Evolutionary conservation across 768 basidiomycete genomes (phyloP).

Genomic region (Suillus spraguei): DNA sequence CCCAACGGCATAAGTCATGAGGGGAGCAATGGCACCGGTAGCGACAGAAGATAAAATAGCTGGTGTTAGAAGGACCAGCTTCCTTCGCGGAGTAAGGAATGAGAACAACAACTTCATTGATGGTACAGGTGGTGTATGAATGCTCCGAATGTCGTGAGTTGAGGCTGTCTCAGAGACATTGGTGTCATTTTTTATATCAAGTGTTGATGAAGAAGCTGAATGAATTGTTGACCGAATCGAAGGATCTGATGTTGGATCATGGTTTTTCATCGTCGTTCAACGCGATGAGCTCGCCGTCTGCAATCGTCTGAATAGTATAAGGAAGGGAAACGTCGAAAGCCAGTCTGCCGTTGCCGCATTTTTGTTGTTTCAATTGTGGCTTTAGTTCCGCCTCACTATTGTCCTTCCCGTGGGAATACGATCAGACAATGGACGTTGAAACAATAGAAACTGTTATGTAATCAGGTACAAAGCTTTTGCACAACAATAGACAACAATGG

Average conservation of each 20-base stretch:
- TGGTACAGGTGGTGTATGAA: constrained; percentile 42
- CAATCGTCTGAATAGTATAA: constrained; percentile 10
- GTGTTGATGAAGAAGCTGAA: constrained; percentile 21
- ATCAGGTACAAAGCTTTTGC: constrained; percentile 22
- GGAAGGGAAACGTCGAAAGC: constrained; percentile 20
- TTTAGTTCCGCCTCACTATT: constrained; percentile 24
- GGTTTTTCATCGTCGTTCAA: constrained; percentile 34
- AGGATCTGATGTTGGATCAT: constrained; percentile 25
- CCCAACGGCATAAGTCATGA: constrained; percentile 85
- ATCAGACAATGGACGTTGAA: constrained; percentile 23
- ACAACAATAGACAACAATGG: constrained; percentile 25
- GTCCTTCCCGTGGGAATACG: constrained; percentile 25
- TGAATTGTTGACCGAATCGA: constrained; percentile 22
- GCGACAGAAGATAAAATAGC: constrained; percentile 61
- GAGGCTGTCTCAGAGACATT: constrained; percentile 17
- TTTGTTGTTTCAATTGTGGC: constrained; percentile 25
- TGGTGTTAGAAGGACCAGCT: constrained; percentile 60
- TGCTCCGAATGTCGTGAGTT: constrained; percentile 21
- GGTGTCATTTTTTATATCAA: constrained; percentile 20
- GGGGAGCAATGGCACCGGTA: constrained; percentile 75
- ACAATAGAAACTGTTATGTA: constrained; percentile 7
- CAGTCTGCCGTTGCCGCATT: constrained; percentile 10
- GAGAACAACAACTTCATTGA: constrained; percentile 69
- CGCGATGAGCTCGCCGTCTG: constrained; percentile 24
- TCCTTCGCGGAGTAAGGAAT: constrained; percentile 58